Evolutionary conservation across 805 yeast genomes (phyloP), one percentile per base, ranked within the genome.

Genomic region (Pichia paraexigua): DNA sequence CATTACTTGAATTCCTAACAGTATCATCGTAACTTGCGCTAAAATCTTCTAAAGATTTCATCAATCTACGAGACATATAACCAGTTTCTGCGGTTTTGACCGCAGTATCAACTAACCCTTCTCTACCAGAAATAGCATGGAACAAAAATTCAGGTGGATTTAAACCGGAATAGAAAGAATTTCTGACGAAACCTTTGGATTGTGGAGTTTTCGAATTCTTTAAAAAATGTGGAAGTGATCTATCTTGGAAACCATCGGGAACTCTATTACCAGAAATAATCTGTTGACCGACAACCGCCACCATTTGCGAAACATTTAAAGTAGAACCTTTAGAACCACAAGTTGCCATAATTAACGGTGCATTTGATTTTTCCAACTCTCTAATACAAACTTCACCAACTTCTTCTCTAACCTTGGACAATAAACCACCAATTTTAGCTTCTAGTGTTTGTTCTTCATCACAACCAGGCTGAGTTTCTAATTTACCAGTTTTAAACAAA

Each of bases 261-360:
- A 94, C 99, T 79, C 99, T 95, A 66, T 89, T 87, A 70, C 99
- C 99, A 5, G 96, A 84, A 60, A 94, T 94, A 74, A 94, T 94
- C 71, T 94, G 99, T 73, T 94, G 99, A 50, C 99, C 99, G 28
- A 94, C 99, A 66, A 92, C 97, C 0, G 99, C 99, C 77, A 94
- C 98, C 99, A 94, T 94, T 74, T 94, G 99, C 15, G 99, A 94
- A 30, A 94, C 99, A 69, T 94, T 94, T 56, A 95, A 78, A 0
- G 97, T 90, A 41, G 98, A 94, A 70, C 99, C 99, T 69, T 94
- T 94, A 42, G 98, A 92, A 60, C 99, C 99, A 78, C 98, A 94
- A 1, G 96, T 88, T 13, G 99, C 97, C 99, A 94, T 94, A 65
- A 94, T 92, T 63, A 94, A 78, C 41, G 99, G 99, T 24, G 99